phyloP scores from a whole-genome alignment of 2,329 filamentous ascomycete species.

The Exophiala phaeomuriformis region DNA sequence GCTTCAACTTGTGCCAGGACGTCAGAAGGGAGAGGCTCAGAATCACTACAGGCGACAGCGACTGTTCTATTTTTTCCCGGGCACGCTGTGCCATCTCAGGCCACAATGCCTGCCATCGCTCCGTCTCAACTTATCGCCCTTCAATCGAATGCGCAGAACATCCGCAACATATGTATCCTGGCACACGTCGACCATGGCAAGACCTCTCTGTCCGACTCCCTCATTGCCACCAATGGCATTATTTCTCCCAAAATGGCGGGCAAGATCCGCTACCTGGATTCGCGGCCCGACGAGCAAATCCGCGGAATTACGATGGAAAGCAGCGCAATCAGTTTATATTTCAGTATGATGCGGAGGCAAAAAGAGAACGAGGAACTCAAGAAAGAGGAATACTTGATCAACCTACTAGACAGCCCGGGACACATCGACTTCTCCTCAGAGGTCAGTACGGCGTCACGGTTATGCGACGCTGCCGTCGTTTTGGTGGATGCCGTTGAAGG shows the following conservation, averaged over 20 bases:
- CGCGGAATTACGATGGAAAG: conserved; percentile 99
- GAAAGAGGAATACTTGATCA: conserved; percentile 87
- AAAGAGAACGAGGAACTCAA: conserved; percentile 58
- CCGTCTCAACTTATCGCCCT: conserved; percentile 85
- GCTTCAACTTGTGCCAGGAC: too few species aligned
- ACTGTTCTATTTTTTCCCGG: too few species aligned
- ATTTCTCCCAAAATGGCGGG: conserved; percentile 96
- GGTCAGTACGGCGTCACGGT: conserved; percentile 85
- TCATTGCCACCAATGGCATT: conserved; percentile 98
- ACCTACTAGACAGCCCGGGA: conserved; percentile 93
- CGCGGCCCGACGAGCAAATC: conserved; percentile 87
- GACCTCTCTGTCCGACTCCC: conserved; percentile 89
- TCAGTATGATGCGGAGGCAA: conserved; percentile 72
- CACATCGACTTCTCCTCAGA: conserved; percentile 99
- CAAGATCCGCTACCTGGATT: conserved; percentile 97
- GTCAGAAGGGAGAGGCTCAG: not conserved
- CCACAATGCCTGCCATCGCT: conserved; percentile 77
- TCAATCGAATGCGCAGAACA: conserved; percentile 77
- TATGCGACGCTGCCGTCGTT: conserved; percentile 91
- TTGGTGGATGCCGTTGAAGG: conserved; percentile 95
- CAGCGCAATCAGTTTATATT: conserved; percentile 92
- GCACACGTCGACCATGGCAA: conserved; percentile 98
- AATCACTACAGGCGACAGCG: not conserved
- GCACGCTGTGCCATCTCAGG: not conserved
- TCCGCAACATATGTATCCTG: conserved; percentile 95